Evolutionary conservation across 1,139 yeast genomes (phyloP).

Genomic region (Hyphopichia wangnamkhiaoensis): DNA sequence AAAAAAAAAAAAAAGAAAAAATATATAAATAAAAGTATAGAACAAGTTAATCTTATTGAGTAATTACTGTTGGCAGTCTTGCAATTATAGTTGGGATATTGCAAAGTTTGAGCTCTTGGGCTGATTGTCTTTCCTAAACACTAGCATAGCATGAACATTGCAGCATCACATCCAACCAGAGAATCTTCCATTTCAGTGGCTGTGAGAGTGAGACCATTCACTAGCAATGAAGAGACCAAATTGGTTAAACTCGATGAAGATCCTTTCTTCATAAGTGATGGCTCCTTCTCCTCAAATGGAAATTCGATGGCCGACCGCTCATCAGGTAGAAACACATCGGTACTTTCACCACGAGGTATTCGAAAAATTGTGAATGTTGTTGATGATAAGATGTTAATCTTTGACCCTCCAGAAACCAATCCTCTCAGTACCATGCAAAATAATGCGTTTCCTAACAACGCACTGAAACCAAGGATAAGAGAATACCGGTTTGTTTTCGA

Average conservation of each 20-base stretch:
- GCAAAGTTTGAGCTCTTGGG: no score
- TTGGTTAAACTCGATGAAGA: conserved; percentile 39
- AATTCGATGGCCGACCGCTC: conserved; percentile 7
- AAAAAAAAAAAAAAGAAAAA: no score
- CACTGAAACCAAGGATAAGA: conserved; percentile 50
- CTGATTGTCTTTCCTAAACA: neutral
- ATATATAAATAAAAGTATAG: no score
- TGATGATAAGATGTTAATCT: conserved; percentile 84
- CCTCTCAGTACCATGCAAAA: conserved; percentile 64
- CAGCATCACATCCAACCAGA: conserved; percentile 16
- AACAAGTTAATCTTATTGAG: no score
- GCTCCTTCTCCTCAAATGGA: conserved; percentile 37
- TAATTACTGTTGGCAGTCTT: no score
- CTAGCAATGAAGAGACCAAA: conserved; percentile 52
- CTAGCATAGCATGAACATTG: conserved; percentile 1
- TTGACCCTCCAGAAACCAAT: conserved; percentile 83
- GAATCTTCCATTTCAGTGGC: conserved; percentile 78
- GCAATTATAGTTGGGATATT: no score
- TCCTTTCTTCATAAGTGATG: conserved; percentile 57
- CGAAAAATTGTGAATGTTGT: conserved; percentile 79
- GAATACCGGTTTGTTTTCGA: conserved; percentile 88
- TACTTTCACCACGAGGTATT: conserved; percentile 49
- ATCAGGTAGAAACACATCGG: conserved; percentile 15
- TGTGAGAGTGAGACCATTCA: conserved; percentile 85
- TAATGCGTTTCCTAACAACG: conserved; percentile 50